phyloP scores from a whole-genome alignment of 1,284 basidiomycete species.

The Schizophyllum commune region DNA sequence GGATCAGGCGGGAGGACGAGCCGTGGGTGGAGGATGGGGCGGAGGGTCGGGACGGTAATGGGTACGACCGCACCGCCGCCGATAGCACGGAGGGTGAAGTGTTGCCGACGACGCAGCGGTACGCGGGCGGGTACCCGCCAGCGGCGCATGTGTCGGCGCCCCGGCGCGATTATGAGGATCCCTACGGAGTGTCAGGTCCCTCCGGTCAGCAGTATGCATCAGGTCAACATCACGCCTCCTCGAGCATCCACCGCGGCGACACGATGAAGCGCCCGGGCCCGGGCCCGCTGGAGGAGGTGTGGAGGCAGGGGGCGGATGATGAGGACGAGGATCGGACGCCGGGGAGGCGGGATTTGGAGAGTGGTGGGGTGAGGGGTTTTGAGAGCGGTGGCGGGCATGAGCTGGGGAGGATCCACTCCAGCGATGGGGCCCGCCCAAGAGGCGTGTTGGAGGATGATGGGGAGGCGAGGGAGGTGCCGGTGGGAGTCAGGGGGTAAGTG shows the following conservation, averaged over 20 bases:
- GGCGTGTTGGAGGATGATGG: neutral
- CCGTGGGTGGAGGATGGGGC: neutral
- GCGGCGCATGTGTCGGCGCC: neutral
- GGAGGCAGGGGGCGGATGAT: slow-evolving; percentile 18
- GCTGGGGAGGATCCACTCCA: neutral
- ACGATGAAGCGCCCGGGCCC: slow-evolving; percentile 30
- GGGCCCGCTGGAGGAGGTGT: slow-evolving; percentile 24
- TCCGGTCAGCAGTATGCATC: neutral
- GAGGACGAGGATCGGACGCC: slow-evolving; percentile 16
- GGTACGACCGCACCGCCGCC: neutral
- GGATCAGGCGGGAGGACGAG: slow-evolving; percentile 41
- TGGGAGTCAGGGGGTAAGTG: neutral
- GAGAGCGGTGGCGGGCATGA: neutral
- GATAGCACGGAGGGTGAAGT: neutral
- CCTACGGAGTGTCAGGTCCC: neutral
- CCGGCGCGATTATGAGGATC: neutral
- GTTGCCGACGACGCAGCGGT: neutral
- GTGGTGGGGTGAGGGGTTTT: neutral
- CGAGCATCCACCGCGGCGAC: slow-evolving; percentile 22
- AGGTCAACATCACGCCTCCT: slow-evolving; percentile 1
- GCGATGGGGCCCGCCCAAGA: neutral
- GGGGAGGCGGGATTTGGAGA: neutral
- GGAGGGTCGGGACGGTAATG: neutral
- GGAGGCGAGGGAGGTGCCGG: neutral
- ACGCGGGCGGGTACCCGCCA: neutral